phyloP scores from a whole-genome alignment of 1,284 basidiomycete genomes.

The Cutaneotrichosporon dermatis region DNA sequence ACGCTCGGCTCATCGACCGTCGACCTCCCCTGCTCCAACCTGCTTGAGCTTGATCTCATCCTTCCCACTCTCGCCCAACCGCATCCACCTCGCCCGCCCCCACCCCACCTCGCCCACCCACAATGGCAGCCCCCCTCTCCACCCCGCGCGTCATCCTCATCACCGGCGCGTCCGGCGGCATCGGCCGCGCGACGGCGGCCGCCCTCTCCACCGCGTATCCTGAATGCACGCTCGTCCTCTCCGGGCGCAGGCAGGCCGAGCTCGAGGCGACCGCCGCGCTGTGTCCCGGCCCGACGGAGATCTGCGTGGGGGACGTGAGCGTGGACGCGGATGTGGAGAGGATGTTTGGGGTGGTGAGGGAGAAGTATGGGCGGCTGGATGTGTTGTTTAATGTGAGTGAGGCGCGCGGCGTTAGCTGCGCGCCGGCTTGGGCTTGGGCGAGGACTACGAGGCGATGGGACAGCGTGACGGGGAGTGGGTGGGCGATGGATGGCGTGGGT shows the following conservation, averaged over 20 bases:
- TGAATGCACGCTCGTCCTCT: conserved; percentile 53
- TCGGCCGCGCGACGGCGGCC: conserved; percentile 55
- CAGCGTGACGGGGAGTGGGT: too few species aligned
- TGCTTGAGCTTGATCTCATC: too few species aligned
- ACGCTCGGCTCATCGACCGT: too few species aligned
- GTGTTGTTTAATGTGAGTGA: conserved; percentile 65
- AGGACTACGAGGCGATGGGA: too few species aligned
- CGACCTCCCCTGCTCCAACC: too few species aligned
- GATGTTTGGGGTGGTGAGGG: conserved; percentile 58
- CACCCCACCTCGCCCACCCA: too few species aligned
- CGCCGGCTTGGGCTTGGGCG: too few species aligned
- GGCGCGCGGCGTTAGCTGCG: too few species aligned
- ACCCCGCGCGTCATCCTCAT: conserved; percentile 35
- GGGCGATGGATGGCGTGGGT: too few species aligned
- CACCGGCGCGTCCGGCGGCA: conserved; percentile 50
- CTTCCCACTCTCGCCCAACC: too few species aligned
- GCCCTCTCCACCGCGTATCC: conserved; percentile 53
- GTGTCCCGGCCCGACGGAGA: conserved; percentile 42
- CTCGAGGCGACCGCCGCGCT: conserved; percentile 57
- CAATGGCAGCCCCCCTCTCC: background rate
- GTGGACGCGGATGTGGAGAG: conserved; percentile 33
- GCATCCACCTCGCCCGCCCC: too few species aligned
- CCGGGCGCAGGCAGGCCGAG: conserved; percentile 57
- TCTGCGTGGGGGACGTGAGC: conserved; percentile 58
- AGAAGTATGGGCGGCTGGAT: conserved; percentile 64